Base-by-base conservation (phyloP, 768 basidiomycete species). In the Tylopilus subfusipes region DNA sequence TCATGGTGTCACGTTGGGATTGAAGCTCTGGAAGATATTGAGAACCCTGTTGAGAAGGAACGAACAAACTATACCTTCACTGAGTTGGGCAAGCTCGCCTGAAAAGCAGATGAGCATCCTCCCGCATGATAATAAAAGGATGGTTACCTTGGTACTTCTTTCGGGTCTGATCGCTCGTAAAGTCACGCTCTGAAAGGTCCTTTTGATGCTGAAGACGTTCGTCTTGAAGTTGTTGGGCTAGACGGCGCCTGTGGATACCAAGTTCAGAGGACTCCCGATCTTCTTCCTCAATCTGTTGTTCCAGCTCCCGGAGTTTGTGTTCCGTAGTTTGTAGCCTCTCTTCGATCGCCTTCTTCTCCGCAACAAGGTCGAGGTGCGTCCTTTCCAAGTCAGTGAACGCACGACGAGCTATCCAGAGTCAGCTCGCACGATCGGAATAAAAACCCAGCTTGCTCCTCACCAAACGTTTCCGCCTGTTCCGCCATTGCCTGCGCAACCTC, bases 61-160 rank as follows among this genome's bases (percentile, higher is more conserved):
- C 31, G 22, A 48, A 56, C 16, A 45, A 24, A 39, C 55, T 66
- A 48, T 59, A 86, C 88, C 88, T 80, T 91, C 88, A 61, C 85
- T 90, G 14, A 92, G 71, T 61, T 88, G 86, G 1, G 88, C 85
- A 33, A 92, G 75, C 66, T 92, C 88, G 27, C 83, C 90, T 90
- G 54, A 34, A 38, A n/a, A 44, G 33, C 7, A 48, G 1, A 48
- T 58, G 16, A 60, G 50, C 33, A 53, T 48, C 49, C 12, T 59
- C 42, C 49, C 27, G 33, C 19, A 52, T 30, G 18, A 43, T 42
- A 29, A 44, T 4, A 14, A 49, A 54, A 29, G 11, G 39, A 19
- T 27, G 1, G 68, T 52, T 69, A 86, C 89, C 82, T 78, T 93
- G 90, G 62, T 93, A 91, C 67, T 90, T 91, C 77, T 91, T 89